A percentile compares a stretch with the other conserved stretches of the same genome.
These are phyloP conservation scores for Strobilomyces echinocephalus DNA, from an alignment of 768 basidiomycete species.

Conservation along the genomic window DNA sequence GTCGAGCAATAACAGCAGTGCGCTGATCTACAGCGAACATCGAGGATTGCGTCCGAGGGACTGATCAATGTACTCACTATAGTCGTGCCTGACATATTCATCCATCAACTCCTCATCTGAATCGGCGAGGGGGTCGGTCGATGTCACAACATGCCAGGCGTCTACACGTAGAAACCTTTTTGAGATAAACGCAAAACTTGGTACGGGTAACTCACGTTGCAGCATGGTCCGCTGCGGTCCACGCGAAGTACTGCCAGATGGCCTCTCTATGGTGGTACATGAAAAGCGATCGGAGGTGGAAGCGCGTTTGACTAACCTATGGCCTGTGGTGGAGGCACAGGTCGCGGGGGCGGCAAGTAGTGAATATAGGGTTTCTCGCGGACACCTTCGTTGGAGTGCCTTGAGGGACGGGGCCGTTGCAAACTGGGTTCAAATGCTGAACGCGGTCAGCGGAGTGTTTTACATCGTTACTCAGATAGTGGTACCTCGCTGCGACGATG, in stretches of 20 bases:
- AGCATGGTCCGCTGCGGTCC: conserved; percentile 41
- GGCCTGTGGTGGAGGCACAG: conserved; percentile 10
- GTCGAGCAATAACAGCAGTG: conserved; percentile 46
- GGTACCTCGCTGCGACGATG: conserved; percentile 27
- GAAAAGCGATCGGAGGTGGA: background rate
- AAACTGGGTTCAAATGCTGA: conserved; percentile 22
- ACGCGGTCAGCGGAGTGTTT: conserved; percentile 9
- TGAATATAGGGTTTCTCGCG: conserved; percentile 34
- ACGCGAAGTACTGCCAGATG: conserved; percentile 9
- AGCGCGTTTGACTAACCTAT: conserved; percentile 19
- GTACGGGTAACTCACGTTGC: conserved; percentile 33
- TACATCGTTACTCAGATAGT: background rate
- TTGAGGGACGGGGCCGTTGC: conserved; percentile 25
- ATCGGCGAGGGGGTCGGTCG: conserved; percentile 61
- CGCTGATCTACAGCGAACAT: conserved; percentile 40
- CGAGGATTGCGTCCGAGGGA: background rate
- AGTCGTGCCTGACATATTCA: conserved; percentile 59
- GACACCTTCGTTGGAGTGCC: conserved; percentile 19
- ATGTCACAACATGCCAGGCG: conserved; percentile 64
- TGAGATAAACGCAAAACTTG: background rate
- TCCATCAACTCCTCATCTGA: conserved; percentile 71
- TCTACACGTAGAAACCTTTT: conserved; percentile 39
- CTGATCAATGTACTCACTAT: conserved; percentile 42
- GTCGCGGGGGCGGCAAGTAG: conserved; percentile 29
- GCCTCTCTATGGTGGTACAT: conserved; percentile 15